Percentiles rank a stretch among this genome's conserved stretches.
Conservation (phyloP, 768 basidiomycete genomes). For the Mycena amicta region DNA sequence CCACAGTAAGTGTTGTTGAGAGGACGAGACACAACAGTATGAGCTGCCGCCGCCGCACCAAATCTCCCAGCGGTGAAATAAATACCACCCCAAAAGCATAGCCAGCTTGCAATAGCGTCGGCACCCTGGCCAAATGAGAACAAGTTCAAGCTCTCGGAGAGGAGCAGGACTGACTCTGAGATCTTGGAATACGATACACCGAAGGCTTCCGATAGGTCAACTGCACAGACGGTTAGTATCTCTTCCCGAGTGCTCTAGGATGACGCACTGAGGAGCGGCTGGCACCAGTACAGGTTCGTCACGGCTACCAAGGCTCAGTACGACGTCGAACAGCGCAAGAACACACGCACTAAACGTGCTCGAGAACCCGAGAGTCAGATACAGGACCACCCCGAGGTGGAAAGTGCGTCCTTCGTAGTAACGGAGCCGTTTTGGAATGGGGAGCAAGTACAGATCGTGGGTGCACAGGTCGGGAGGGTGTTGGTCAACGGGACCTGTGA, state of each 20-base stretch:
- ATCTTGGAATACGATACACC: slow-evolving; percentile 28
- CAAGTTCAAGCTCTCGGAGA: not conserved
- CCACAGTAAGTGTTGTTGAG: slow-evolving; percentile 61
- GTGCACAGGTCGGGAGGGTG: slow-evolving; percentile 6
- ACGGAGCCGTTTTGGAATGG: slow-evolving; percentile 59
- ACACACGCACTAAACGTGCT: slow-evolving; percentile 48
- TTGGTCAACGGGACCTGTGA: too few species aligned
- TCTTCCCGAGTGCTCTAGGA: too few species aligned
- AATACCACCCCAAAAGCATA: slow-evolving; percentile 75
- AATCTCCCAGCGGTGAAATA: slow-evolving; percentile 81
- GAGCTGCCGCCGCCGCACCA: slow-evolving; percentile 75
- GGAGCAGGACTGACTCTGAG: slow-evolving; percentile 21
- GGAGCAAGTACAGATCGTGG: slow-evolving; percentile 41
- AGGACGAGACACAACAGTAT: slow-evolving; percentile 59
- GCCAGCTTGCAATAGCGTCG: slow-evolving; percentile 22
- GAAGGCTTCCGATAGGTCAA: slow-evolving; percentile 45
- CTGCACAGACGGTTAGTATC: slow-evolving; percentile 28
- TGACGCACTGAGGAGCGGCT: slow-evolving; percentile 70
- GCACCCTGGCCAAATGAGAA: slow-evolving; percentile 15
- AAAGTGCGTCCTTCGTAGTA: slow-evolving; percentile 52
- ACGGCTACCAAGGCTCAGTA: slow-evolving; percentile 35
- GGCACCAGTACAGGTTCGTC: slow-evolving; percentile 82
- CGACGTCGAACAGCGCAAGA: too few species aligned
- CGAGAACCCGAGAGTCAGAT: slow-evolving; percentile 61
- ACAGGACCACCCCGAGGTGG: slow-evolving; percentile 54